Percentiles rank a stretch among this genome's conserved stretches.
Evolutionary conservation across 176 grass and related monocot species (phyloP).

Genomic region (Oryza brachyantha): DNA sequence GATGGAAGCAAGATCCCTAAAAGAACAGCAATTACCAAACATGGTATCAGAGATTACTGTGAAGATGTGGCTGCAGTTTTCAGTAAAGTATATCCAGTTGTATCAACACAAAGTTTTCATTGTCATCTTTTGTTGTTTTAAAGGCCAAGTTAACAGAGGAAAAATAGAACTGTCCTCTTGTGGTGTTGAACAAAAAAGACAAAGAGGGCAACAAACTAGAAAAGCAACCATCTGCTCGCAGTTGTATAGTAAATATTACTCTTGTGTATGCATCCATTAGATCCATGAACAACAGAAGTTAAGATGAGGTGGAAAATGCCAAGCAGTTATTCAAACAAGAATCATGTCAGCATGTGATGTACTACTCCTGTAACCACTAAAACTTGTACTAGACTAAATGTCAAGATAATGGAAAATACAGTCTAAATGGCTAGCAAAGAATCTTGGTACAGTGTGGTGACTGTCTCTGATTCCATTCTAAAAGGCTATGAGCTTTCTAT

Average conservation of each 20-base stretch:
- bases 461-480: not conserved
- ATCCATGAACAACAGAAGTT: conserved; percentile 1
- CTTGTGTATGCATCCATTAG: not conserved
- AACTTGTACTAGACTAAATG: conserved; percentile 5
- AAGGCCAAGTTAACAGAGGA: not conserved
- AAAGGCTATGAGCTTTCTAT: conserved; percentile 17
- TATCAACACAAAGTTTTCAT: not conserved
- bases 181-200: not conserved
- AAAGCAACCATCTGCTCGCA: not conserved
- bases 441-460: conserved; percentile 12
- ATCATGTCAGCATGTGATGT: not conserved
- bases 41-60: not conserved
- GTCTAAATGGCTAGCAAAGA: conserved; percentile 26
- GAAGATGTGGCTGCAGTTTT: not conserved
- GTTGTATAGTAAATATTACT: not conserved
- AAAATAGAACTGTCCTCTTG: not conserved
- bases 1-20: conserved; percentile 87
- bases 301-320: not conserved
- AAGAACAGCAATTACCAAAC: conserved; percentile 18
- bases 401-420: conserved; percentile 5
- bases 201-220: not conserved
- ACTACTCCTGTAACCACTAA: conserved; percentile 3
- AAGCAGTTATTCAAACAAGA: not conserved
- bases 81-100: not conserved
- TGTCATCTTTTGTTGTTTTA: not conserved